Evolutionary conservation across 2,329 filamentous ascomycete species (phyloP), one percentile per base, ranked within the genome.

Genomic region (Plectosphaerella sp.): DNA sequence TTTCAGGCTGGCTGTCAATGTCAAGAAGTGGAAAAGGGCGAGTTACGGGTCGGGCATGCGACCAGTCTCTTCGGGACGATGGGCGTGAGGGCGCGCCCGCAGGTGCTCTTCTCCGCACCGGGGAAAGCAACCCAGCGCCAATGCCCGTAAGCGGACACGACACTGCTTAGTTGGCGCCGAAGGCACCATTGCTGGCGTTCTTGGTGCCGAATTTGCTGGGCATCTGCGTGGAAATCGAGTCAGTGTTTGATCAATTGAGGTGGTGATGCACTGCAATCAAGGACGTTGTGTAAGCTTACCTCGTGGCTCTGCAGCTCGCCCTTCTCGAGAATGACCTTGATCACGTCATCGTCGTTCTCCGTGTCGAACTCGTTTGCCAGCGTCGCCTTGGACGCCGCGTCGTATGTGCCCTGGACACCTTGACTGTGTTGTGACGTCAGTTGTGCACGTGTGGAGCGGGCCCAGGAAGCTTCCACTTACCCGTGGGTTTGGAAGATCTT

Each of bases 351-450:
- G 22, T 91, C 86, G 51, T 85, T 78, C 61, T 78, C 73, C 14
- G 90, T 93, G 60, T 89, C 91, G 62, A 99, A 99, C 74, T 97
- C 92, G 60, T 85, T 87, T 64, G 94, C 86, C 5, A 99, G 78
- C 46, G 78, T 78, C 43, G 77, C 72, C 59, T 95, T 89, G 61
- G 89, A 88, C 9, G 92, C 91, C 10, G 75, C 73, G 65, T 97
- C 88, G 43, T 88, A 76, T 54, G 85, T 80, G 52, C 93, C 93
- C 69, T 96, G 91, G 45, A 82, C 83, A 59, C 93, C 93, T 69
- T 96, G 91, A 71, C 91, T 96, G 54, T 54, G 22, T 20, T 22
- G 25, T 7, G 12, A n/a, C 22, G 3, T 22, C 41, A 35, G 49
- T 46, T 36, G 28, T 49, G 12, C 11, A 28, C 18, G 41, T 41